These are phyloP conservation scores for Aphanocladium album DNA, from an alignment of 2,329 filamentous ascomycete species.

Conservation along the genomic window DNA sequence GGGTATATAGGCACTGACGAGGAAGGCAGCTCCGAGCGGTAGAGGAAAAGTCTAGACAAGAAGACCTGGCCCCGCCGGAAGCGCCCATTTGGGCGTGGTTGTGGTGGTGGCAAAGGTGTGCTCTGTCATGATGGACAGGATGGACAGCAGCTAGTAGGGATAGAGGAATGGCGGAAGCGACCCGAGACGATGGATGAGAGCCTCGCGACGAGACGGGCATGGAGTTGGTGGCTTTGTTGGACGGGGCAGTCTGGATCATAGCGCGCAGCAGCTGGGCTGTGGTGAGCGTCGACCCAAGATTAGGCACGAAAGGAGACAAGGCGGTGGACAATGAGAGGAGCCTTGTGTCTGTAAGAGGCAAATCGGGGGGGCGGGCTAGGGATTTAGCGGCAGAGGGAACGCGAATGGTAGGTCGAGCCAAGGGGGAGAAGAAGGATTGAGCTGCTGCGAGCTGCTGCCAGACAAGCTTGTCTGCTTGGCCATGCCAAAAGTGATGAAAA, in stretches of 20 bases:
- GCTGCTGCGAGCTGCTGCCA: background rate
- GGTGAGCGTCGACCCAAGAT: slow-evolving; percentile 12
- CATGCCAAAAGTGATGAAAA: no score
- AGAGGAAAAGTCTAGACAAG: background rate
- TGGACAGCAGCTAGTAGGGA: slow-evolving; percentile 8
- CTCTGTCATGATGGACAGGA: background rate
- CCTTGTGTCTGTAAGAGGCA: background rate
- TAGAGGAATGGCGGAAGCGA: slow-evolving; percentile 10
- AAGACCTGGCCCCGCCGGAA: background rate
- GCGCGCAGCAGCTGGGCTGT: slow-evolving; percentile 10
- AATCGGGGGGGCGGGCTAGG: background rate
- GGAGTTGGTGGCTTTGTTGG: slow-evolving; percentile 4
- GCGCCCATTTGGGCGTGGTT: background rate
- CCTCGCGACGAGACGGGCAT: background rate
- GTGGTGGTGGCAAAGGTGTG: background rate
- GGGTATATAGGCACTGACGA: background rate
- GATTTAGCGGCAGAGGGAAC: background rate
- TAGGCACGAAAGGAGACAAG: slow-evolving; percentile 10
- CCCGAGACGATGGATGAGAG: slow-evolving; percentile 9
- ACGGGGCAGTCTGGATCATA: slow-evolving; percentile 10
- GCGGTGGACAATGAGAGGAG: slow-evolving; percentile 12
- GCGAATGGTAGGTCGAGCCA: background rate
- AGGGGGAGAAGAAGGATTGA: background rate
- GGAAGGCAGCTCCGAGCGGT: background rate
- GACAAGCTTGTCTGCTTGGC: no score